Evolutionary conservation across 257 asterid species (phyloP), one percentile per base, ranked within the genome.

Genomic region (Ehretia macrophylla): DNA sequence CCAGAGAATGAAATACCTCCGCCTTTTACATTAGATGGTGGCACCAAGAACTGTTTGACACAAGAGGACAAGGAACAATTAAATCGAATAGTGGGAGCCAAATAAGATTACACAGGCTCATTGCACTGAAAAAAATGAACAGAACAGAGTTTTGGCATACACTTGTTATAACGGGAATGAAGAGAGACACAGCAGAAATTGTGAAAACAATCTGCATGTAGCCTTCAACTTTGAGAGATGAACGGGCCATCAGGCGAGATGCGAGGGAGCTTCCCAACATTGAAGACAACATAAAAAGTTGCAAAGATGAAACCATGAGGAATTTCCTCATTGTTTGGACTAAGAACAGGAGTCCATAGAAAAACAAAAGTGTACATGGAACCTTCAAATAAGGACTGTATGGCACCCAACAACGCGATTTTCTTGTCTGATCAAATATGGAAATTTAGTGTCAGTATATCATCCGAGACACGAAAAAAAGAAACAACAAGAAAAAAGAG

Each of bases 181-280:
- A 5, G 56, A 90, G 95, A 40, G 98, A 62, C 54, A 83, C 96
- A 39, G 98, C 83, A 32, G 96, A 82, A 58, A 90, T 59, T 52
- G 87, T 71, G 62, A 90, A 90, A 11, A 90, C 95, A 52, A 87
- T 66, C 82, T 90, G 97, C 97, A 90, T 90, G 76, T 90, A 90
- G 79, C 88, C 84, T 84, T 90, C 97, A 63, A 90, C 97, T 82
- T 53, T 83, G 38, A 77, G 71, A 22, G 93, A 10, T 67, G 81
- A 81, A 67, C 85, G 90, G n/a, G 95, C 82, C 87, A 90, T 66
- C 48, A 90, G 74, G 27, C 97, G 96, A 66, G 97, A 68, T 49
- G 97, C 97, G 9, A 87, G 45, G n/a, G 97, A 87, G 81, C 97
- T 90, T 71, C 97, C 97, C 74, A 90, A 69, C 97, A 90, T 90